Evolutionary conservation across 305 asterid genomes (phyloP), one percentile per base, ranked within the genome.

Genomic region (Fraxinus latifolia): DNA sequence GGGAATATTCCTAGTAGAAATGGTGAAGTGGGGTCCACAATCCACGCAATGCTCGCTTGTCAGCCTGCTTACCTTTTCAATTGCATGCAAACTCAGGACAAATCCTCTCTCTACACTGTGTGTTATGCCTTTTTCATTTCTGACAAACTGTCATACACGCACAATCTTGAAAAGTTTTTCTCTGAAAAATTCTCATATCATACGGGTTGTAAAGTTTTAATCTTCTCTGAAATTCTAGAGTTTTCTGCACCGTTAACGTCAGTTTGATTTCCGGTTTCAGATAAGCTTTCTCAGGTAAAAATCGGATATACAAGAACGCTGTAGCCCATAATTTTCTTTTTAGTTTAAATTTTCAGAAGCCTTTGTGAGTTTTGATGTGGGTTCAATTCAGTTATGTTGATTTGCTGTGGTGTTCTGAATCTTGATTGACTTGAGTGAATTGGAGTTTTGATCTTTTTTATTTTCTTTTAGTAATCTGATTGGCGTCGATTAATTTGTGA

Each of bases 211-310:
- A 47, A 7, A 23, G 15, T 77, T 62, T 47, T 68, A 37, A 75
- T 82, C 84, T 55, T 60, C 84, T 80, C 88, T 72, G 47, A 86
- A 82, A 76, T 58, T 85, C 83, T 76, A 65, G 87, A 27, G 3
- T 47, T 82, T 80, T 74, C 60, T 14, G 23, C 80, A 65, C 73
- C 82, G 36, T 79, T 53, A 79, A 68, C 82, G 12, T 8, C 79
- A 23, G 9, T 76, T 32, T 27, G 74, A 44, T 21, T 73, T 76
- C 50, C 1, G 14, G 27, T 53, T 37, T 29, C 79, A 19, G 58
- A 70, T 37, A 50, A n/a, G 19, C 29, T 82, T 65, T 70, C 37
- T 82, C 76, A 77, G 92, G 88, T 87, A 84, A 78, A 42, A 53
- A 23, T 29, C 6, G 3, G 25, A 2, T 17, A 82, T 21, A 34